These are phyloP conservation scores for Saksenaea vasiformis DNA, from an alignment of 371 early-diverging fungal species.

Conservation along the genomic window DNA sequence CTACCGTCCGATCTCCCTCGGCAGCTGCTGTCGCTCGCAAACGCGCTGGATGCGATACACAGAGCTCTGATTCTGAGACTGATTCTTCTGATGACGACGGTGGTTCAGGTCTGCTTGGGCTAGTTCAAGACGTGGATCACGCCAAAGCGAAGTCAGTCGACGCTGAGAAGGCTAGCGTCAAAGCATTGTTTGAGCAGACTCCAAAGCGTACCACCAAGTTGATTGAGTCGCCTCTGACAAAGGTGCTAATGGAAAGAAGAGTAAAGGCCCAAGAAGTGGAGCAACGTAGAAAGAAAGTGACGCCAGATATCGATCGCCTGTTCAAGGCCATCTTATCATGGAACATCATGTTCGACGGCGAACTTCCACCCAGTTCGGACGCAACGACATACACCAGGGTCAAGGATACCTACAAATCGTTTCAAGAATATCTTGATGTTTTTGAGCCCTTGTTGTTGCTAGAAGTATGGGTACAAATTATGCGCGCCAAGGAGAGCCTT, in stretches of 20 bases:
- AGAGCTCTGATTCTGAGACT: constrained; percentile 27
- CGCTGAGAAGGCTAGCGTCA: constrained; percentile 38
- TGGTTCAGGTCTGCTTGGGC: constrained; percentile 12
- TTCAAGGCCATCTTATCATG: constrained; percentile 57
- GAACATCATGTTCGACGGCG: constrained; percentile 48
- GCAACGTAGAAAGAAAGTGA: constrained; percentile 42
- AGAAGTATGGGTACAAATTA: constrained; percentile 86
- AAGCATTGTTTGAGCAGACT: constrained; percentile 32
- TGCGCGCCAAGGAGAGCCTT: constrained; percentile 71
- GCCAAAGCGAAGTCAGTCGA: constrained; percentile 14
- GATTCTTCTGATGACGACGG: constrained; percentile 32
- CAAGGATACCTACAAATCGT: constrained; percentile 59
- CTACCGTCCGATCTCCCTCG: constrained; percentile 44
- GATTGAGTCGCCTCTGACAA: constrained; percentile 29
- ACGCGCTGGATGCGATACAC: constrained; percentile 13
- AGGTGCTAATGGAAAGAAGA: constrained; percentile 16
- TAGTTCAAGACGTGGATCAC: constrained; percentile 27
- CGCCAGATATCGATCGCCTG: constrained; percentile 48
- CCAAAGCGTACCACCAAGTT: constrained; percentile 38
- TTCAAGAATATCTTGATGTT: constrained; percentile 59
- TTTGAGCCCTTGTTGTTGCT: constrained; percentile 86
- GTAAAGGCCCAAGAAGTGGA: constrained; percentile 20
- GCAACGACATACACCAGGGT: constrained; percentile 40
- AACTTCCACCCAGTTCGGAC: constrained; percentile 44
- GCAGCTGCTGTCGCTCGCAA: constrained; percentile 19